Evolutionary conservation across 2,329 filamentous ascomycete species (phyloP).

Genomic region (Erysiphe pulchra): DNA sequence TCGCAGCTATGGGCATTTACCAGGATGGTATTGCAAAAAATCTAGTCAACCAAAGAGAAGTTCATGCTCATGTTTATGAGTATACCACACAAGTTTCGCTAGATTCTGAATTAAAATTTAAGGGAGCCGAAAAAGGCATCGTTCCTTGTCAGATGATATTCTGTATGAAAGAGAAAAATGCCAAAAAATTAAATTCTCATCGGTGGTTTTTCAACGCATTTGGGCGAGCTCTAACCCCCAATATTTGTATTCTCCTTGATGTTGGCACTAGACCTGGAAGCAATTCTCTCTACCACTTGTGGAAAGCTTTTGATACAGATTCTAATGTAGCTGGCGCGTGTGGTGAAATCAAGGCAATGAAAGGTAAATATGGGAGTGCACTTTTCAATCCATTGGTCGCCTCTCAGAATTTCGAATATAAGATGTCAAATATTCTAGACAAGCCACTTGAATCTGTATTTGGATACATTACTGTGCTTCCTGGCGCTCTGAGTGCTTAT

Average conservation of each 20-base stretch:
- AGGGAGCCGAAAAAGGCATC: slow-evolving; percentile 58
- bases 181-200: slow-evolving; percentile 99
- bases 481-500: slow-evolving; percentile 96
- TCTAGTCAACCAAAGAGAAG: slow-evolving; percentile 86
- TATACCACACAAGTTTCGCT: slow-evolving; percentile 73
- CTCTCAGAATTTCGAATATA: slow-evolving; percentile 98
- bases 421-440: slow-evolving; percentile 98
- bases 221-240: slow-evolving; percentile 71
- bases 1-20: slow-evolving; percentile 87
- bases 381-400: slow-evolving; percentile 83
- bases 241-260: slow-evolving; percentile 89
- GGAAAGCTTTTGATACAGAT: slow-evolving; percentile 95
- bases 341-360: slow-evolving; percentile 97
- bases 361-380: slow-evolving; percentile 60
- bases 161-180: slow-evolving; percentile 97
- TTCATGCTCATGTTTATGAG: slow-evolving; percentile 93
- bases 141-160: slow-evolving; percentile 93
- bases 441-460: slow-evolving; percentile 95
- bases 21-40: slow-evolving; percentile 98
- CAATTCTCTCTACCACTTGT: slow-evolving; percentile 89
- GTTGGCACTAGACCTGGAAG: slow-evolving; percentile 85
- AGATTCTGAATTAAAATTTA: slow-evolving; percentile 71
- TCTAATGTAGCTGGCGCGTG: slow-evolving; percentile 95
- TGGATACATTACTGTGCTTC: slow-evolving; percentile 89
- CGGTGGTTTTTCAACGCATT: slow-evolving; percentile 98